These are phyloP conservation scores for Metschnikowia drakensbergensis DNA, from an alignment of 805 yeast genomes.

Conservation along the genomic window DNA sequence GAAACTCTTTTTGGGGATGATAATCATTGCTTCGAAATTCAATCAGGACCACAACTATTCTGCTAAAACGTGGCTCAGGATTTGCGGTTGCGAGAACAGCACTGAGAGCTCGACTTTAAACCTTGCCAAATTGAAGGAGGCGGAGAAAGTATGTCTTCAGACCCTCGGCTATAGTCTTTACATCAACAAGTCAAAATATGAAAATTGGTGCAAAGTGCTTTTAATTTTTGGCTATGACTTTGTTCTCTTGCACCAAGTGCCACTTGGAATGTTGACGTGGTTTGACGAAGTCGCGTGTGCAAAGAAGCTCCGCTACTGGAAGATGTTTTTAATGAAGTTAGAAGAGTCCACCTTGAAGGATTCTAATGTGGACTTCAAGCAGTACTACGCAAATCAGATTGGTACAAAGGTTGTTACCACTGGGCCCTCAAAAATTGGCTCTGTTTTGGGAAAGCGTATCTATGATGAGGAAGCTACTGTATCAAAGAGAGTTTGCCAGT, in stretches of 20 bases:
- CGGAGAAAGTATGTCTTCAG: constrained; percentile 53
- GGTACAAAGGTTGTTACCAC: constrained; percentile 17
- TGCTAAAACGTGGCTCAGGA: constrained; percentile 67
- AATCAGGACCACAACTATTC: constrained; percentile 69
- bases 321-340: constrained; percentile 15
- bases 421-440: constrained; percentile 11
- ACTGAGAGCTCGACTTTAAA: constrained; percentile 31
- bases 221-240: constrained; percentile 43
- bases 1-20: constrained; percentile 60
- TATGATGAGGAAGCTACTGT: constrained; percentile 8
- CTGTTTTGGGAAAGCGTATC: constrained; percentile 16
- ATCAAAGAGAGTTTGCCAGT: constrained; percentile 12
- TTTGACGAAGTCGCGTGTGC: constrained; percentile 11
- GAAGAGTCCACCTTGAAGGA: constrained; percentile 11
- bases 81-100: constrained; percentile 50
- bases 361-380: constrained; percentile 16
- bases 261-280: constrained; percentile 18
- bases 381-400: constrained; percentile 20
- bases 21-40: constrained; percentile 71
- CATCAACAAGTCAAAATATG: constrained; percentile 47
- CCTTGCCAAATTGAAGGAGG: constrained; percentile 42
- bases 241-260: constrained; percentile 32
- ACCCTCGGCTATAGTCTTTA: constrained; percentile 55
- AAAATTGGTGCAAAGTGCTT: constrained; percentile 43
- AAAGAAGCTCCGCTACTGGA: constrained; percentile 17